Percentiles rank a stretch among this genome's conserved stretches.
phyloP scores from a whole-genome alignment of 2,329 filamentous ascomycete genomes.

The Arthroderma uncinatum region DNA sequence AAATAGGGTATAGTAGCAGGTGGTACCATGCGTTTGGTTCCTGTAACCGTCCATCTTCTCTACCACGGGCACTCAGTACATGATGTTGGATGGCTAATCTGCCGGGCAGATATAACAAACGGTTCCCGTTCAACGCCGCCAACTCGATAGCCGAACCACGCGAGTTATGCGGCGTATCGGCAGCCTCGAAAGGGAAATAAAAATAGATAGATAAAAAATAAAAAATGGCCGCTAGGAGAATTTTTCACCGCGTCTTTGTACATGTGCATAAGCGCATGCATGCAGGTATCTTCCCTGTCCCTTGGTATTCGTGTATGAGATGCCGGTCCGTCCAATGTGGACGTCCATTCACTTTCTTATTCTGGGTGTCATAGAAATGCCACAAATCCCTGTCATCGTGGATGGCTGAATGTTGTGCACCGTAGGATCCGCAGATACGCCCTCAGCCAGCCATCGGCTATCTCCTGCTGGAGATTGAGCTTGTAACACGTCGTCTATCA shows the following conservation, averaged over 20 bases:
- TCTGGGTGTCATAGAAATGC: neutral
- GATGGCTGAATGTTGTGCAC: conserved; percentile 1
- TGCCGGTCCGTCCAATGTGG: neutral
- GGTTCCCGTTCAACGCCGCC: neutral
- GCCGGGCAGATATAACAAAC: neutral
- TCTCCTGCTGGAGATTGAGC: neutral
- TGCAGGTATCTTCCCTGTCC: neutral
- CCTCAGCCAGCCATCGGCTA: neutral
- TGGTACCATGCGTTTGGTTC: neutral
- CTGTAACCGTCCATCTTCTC: neutral
- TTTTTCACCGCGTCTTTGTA: neutral
- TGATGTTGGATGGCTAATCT: neutral
- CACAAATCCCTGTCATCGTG: neutral
- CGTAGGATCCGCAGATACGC: neutral
- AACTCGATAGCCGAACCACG: neutral
- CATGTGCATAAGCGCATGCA: neutral
- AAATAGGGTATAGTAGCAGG: neutral
- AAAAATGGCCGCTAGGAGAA: neutral
- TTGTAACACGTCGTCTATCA: neutral
- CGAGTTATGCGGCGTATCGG: neutral
- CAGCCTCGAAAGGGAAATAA: too few species aligned
- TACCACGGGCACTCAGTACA: neutral
- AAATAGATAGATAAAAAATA: neutral
- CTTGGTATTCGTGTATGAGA: neutral
- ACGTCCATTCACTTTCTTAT: neutral